Evolutionary conservation across 169 alveolate genomes (phyloP).

Genomic region (Eimeria acervulina): DNA sequence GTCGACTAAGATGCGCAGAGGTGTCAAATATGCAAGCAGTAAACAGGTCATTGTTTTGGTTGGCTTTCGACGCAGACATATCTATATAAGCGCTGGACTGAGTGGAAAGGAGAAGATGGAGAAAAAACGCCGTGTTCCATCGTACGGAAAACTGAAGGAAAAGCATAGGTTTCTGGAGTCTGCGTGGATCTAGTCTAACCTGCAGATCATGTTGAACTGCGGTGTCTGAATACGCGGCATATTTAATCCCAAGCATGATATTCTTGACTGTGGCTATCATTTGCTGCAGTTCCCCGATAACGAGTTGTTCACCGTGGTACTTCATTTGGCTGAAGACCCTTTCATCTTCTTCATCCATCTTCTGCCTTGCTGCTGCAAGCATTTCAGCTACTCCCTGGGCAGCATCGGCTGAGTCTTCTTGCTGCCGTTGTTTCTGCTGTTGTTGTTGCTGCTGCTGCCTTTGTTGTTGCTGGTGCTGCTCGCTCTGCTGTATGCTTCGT

Average conservation of each 20-base stretch:
- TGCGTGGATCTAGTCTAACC: background rate
- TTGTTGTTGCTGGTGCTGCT: constrained; percentile 2
- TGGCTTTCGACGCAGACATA: too few relatives aligned
- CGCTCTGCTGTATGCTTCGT: background rate
- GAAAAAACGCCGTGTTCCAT: too few relatives aligned
- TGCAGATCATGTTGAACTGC: constrained; percentile 36
- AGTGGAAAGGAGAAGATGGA: too few relatives aligned
- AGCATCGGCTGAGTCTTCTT: background rate
- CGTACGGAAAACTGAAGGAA: background rate
- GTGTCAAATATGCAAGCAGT: background rate
- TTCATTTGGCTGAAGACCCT: background rate
- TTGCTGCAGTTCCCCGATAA: constrained; percentile 12
- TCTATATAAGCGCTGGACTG: too few relatives aligned
- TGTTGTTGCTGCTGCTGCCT: constrained; percentile 10
- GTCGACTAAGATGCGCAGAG: background rate
- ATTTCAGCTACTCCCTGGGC: background rate
- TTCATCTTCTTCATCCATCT: constrained; percentile 41
- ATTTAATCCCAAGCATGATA: background rate
- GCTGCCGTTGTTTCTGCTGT: background rate
- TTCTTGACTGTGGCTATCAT: background rate
- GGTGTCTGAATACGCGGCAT: background rate
- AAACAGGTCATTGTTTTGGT: too few relatives aligned
- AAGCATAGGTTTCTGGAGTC: background rate
- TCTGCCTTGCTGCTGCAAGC: background rate
- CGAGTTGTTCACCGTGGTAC: background rate